Percentiles rank a stretch among this genome's conserved stretches.
These are phyloP conservation scores for Ajuga chamaepitys DNA, from an alignment of 257 asterid genomes.

Conservation along the genomic window DNA sequence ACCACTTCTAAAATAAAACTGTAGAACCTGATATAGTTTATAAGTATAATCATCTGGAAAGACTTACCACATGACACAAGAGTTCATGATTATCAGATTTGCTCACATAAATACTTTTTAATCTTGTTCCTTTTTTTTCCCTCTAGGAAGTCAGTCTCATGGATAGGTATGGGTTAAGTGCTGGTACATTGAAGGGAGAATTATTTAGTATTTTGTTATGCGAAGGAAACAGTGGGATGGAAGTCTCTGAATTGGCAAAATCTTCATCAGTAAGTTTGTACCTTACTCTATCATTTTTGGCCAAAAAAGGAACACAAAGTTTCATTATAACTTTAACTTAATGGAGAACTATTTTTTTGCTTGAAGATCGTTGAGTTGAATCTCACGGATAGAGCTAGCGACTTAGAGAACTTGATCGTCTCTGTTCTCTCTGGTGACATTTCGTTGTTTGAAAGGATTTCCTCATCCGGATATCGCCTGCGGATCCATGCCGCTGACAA, in stretches of 20 bases:
- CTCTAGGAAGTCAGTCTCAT: constrained; percentile 66
- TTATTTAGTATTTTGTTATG: constrained; percentile 59
- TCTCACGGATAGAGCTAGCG: constrained; percentile 39
- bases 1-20: too few relatives aligned
- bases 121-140: constrained; percentile 16
- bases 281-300: neutral
- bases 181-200: constrained; percentile 87
- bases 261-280: constrained; percentile 61
- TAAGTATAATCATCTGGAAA: constrained; percentile 1
- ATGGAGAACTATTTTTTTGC: constrained; percentile 13
- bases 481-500: constrained; percentile 52
- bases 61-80: constrained; percentile 2
- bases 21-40: too few relatives aligned
- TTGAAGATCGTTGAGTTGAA: constrained; percentile 71
- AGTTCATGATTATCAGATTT: neutral
- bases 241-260: constrained; percentile 71
- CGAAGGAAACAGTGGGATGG: constrained; percentile 71
- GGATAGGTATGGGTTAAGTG: constrained; percentile 69
- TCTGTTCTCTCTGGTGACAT: constrained; percentile 79
- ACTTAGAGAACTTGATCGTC: constrained; percentile 57
- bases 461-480: constrained; percentile 75
- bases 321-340: constrained; percentile 12
- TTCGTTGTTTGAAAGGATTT: constrained; percentile 87
- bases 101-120: constrained; percentile 5
- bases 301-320: constrained; percentile 1